Evolutionary conservation across 108 stramenopile species (phyloP), one percentile per base, ranked within the genome.

Genomic region (Stephanodiscus minutulus): DNA sequence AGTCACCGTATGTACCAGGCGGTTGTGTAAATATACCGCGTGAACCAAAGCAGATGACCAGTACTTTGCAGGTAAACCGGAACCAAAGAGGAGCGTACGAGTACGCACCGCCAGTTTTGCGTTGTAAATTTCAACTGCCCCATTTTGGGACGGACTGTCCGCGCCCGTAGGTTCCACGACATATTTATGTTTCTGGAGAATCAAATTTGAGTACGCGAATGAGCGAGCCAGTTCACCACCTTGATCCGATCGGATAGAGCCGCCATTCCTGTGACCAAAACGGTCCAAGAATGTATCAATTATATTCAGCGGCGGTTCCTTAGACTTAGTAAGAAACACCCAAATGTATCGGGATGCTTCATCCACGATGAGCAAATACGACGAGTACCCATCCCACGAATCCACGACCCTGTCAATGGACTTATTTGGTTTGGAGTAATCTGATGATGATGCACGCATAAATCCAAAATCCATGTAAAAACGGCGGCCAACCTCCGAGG

Each of bases 381-480:
- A 62, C 18, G 39, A 24, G 18, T 44, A 62, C 6, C 61, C 61
- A 18, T 62, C 61, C 21, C 39, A 62, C n/a, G 61, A 62, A 44
- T 39, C n/a, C 5, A 62, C 37, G 1, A 62, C 44, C 35, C 61
- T n/a, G 25, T 62, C 61, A 5, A 27, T 25, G 10, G 39, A 25
- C 15, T n/a, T 25, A 20, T 41, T 18, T 12, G 21, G 29, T 1
- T 1, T 0, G 27, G n/a, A 15, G 18, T 33, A 60, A 27, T 60
- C 58, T 2, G 18, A 7, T 1, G 35, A 25, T 0, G 61, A 43
- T 7, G 61, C n/a, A 2, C 39, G 0, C 21, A 62, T 33, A 43
- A 62, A 62, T 20, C 61, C 61, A 7, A 62, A 62, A 39, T 62
- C 61, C 39, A 41, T 24, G 20, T 62, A 37, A 43, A 62, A 62